Base-by-base conservation (phyloP, 495 filamentous ascomycete species). In the Margaritispora aquatica region DNA sequence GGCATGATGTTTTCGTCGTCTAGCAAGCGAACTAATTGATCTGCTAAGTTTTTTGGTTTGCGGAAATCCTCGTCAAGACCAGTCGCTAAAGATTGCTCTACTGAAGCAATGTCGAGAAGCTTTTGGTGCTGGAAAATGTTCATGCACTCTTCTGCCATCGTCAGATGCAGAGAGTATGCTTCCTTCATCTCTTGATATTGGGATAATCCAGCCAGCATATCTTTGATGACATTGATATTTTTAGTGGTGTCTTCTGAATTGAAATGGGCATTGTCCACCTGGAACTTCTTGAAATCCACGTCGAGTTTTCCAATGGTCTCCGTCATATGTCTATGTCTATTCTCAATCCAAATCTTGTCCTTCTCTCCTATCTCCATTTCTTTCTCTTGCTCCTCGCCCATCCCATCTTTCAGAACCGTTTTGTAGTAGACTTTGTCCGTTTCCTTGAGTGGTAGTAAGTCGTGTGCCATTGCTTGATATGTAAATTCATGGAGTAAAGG, bases 81-180 rank as follows among this genome's bases (percentile, higher is more conserved):
- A 2, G 95, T 97, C 23, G 93, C 88, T 58, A 97, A 76, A 27
- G 83, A 87, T 75, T 93, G 74, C 68, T 98, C 93, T 2, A 90
- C 80, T 1, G 88, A 86, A 48, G 90, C 93, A 58, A 97, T 78
- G 66, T 97, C 95, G 44, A 85, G 78, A 4, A 98, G 79, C 65
- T 96, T 96, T 63, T 84, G 81, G 20, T 83, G 74, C 66, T 96
- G 84, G 65, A 97, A 98, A 46, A 86, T 80, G 58, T 88, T 89
- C 94, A 97, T 97, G 62, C 90, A 93, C 66, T 96, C 92, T 67
- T 96, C 88, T n/a, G 94, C 95, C 94, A 98, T 98, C 61, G 82
- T 93, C 17, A 98, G 76, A 70, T 98, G 94, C 27, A 98, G 77
- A 0, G 94, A 92, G 68, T 97, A 98, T 31, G 90, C 88, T 69